phyloP scores from a whole-genome alignment of 441 rosid genomes.

The Populus hybrid region DNA sequence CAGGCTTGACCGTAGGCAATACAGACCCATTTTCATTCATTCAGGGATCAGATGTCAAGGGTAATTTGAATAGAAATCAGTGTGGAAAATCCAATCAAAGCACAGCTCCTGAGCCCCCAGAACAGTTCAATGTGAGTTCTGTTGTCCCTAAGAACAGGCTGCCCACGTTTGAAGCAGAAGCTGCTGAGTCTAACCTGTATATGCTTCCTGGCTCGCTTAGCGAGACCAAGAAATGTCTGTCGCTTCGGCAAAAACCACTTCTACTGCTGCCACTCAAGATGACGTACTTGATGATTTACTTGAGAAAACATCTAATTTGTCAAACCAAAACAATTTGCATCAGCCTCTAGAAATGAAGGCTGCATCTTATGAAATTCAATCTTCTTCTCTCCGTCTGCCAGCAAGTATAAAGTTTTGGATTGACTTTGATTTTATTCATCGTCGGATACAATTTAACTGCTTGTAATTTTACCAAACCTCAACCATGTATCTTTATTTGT shows the following conservation, averaged over 20 bases:
- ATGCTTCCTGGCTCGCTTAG: slow-evolving; percentile 50
- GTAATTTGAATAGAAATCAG: slow-evolving; percentile 17
- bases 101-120: slow-evolving; percentile 12
- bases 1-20: slow-evolving; percentile 5
- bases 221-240: slow-evolving; percentile 29
- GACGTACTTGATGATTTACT: slow-evolving; percentile 61
- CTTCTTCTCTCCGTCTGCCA: slow-evolving; percentile 28
- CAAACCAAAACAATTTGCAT: slow-evolving; percentile 17
- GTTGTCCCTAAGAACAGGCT: slow-evolving; percentile 1
- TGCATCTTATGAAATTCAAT: slow-evolving; percentile 4
- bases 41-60: slow-evolving; percentile 20
- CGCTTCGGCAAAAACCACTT: slow-evolving; percentile 23
- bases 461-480: background rate
- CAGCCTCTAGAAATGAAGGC: slow-evolving; percentile 11
- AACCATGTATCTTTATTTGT: slow-evolving; percentile 4
- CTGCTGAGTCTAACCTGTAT: slow-evolving; percentile 73
- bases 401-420: slow-evolving; percentile 51
- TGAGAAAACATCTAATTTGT: slow-evolving; percentile 37
- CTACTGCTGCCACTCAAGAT: slow-evolving; percentile 31
- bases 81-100: slow-evolving; percentile 18
- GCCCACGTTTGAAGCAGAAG: slow-evolving; percentile 38
- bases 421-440: slow-evolving; percentile 82
- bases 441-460: slow-evolving; percentile 64
- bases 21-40: slow-evolving; percentile 8
- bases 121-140: slow-evolving; percentile 6